Evolutionary conservation across 306 rosid species (phyloP), one percentile per base, ranked within the genome.

Genomic region (barrel medic (Medicago truncatula)): DNA sequence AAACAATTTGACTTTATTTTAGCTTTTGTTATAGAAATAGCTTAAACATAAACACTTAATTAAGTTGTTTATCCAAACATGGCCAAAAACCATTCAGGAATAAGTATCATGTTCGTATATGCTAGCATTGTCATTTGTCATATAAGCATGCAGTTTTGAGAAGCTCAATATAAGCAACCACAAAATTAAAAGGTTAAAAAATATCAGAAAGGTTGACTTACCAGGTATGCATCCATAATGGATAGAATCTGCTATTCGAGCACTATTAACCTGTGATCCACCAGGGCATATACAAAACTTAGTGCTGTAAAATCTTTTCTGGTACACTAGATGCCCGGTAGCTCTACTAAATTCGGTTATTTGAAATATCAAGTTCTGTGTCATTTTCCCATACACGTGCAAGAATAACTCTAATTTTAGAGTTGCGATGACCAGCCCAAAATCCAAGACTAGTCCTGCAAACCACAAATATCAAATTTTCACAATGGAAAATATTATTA

Each of bases 141-240:
- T 50, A 50, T n/a, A 74, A 16, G 67, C 39, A 56, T 17, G 28
- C 15, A 17, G 40, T 49, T 81, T 75, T 16, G n/a, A 23, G 57
- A 38, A 28, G 61, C 50, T 41, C 69, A 43, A 4, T 36, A 71
- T 23, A 75, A 28, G 79, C 71, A 67, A 75, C 58, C 10, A 75
- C 7, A 71, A 53, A 67, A 61, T 14, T 28, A 44, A 63, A 60
- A 16, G 67, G 78, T 31, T 31, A 8, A 5, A 16, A 25, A 67
- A 23, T 16, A 62, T 67, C 39, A 54, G 49, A 54, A 67, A 40
- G 62, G 18, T 18, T 52, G 36, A 71, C 34, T 81, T 74, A 95
- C 99, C 99, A 21, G 99, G 99, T 58, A 90, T 87, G 85, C 99
- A 95, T 80, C 99, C 99, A 81, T 89, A 95, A 85, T 95, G 99